A percentile compares a stretch with the other conserved stretches of the same genome.
Conservation (phyloP, 345 rosid genomes). For the Populus alba region DNA sequence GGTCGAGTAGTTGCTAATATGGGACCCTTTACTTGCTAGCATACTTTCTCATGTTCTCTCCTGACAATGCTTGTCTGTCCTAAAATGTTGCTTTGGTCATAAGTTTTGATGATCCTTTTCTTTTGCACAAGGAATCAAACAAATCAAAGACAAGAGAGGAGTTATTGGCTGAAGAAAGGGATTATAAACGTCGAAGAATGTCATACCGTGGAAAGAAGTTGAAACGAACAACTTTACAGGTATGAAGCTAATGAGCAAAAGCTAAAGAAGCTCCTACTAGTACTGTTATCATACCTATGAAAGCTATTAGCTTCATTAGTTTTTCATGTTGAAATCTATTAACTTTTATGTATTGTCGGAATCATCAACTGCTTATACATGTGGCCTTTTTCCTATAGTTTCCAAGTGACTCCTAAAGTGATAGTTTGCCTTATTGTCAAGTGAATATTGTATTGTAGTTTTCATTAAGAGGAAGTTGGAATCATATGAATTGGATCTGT, state of each 20-base stretch:
- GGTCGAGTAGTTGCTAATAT: too few relatives aligned
- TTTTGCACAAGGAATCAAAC: conserved; percentile 46
- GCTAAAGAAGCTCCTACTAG: background rate
- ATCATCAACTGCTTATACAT: background rate
- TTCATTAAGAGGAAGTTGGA: background rate
- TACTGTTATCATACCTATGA: too few relatives aligned
- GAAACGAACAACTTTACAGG: conserved; percentile 72
- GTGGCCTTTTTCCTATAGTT: background rate
- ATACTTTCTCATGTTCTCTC: background rate
- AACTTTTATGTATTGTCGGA: background rate
- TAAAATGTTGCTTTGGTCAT: background rate
- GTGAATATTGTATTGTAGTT: background rate
- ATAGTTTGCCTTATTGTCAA: background rate
- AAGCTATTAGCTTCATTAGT: too few relatives aligned
- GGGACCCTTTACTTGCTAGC: background rate
- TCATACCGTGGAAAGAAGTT: conserved; percentile 95
- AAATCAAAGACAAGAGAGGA: conserved; percentile 78
- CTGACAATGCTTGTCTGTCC: background rate
- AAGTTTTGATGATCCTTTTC: conserved; percentile 2
- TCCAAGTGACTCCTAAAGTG: background rate
- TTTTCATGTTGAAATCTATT: too few relatives aligned
- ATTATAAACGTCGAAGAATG: conserved; percentile 92
- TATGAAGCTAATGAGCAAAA: conserved; percentile 18
- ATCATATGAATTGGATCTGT: conserved; percentile 1
- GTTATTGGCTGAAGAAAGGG: conserved; percentile 94